These are phyloP conservation scores for Phytophthora melonis DNA, from an alignment of 352 stramenopile genomes.

Conservation along the genomic window DNA sequence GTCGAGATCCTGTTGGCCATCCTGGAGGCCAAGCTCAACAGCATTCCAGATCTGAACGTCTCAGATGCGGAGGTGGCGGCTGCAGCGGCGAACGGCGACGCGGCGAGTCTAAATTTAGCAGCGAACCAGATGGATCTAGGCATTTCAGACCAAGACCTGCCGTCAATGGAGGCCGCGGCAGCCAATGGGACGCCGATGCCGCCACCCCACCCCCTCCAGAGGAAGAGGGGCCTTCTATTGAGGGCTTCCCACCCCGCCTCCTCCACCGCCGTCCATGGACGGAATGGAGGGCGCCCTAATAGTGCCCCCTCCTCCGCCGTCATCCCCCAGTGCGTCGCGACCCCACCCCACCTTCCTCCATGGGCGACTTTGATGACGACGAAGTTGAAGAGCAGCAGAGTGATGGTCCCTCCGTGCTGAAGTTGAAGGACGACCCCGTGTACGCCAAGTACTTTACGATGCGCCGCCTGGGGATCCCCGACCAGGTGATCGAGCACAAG, in stretches of 20 bases:
- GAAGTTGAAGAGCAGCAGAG: constrained; percentile 26
- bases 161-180: constrained; percentile 47
- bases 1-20: constrained; percentile 88
- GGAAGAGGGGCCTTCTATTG: constrained; percentile 27
- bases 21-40: constrained; percentile 88
- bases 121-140: constrained; percentile 52
- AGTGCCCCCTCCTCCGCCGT: constrained; percentile 30
- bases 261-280: constrained; percentile 27
- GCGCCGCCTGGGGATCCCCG: constrained; percentile 74
- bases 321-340: constrained; percentile 20
- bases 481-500: constrained; percentile 82
- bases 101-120: constrained; percentile 13
- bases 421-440: constrained; percentile 84
- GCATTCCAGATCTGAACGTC: constrained; percentile 81
- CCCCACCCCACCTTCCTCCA: constrained; percentile 41
- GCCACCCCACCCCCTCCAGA: constrained; percentile 55
- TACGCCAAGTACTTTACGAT: constrained; percentile 92
- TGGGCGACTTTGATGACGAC: constrained; percentile 42
- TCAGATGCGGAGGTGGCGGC: constrained; percentile 68
- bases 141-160: constrained; percentile 76
- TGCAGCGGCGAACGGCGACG: constrained; percentile 20
- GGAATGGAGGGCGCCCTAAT: constrained; percentile 39
- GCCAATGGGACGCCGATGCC: constrained; percentile 47
- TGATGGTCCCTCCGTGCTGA: constrained; percentile 57
- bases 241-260: constrained; percentile 25